Evolutionary conservation across 2,329 filamentous ascomycete genomes (phyloP), one percentile per base, ranked within the genome.

Genomic region (Lachnellula subtilissima): DNA sequence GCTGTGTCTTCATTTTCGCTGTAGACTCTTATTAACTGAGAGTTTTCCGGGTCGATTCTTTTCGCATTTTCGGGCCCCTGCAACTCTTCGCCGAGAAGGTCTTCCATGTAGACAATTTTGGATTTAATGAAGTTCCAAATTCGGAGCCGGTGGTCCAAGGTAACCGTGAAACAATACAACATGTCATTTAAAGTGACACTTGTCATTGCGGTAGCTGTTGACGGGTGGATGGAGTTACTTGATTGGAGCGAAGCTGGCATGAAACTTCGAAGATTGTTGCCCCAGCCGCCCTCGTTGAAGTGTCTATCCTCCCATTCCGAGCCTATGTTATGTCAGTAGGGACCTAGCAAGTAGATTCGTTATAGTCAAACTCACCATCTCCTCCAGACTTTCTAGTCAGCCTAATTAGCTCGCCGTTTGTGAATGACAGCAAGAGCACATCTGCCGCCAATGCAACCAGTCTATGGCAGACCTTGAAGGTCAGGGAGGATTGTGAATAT

Each of bases 61-160:
- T 87, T 86, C n/a, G 81, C 78, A 22, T 81, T 73, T 53, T 92
- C 88, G 50, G 89, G 84, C 1, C 85, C 79, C 50, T 87, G 82
- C 52, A 83, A 73, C 35, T 81, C 76, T 19, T 85, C 80, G 63
- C 87, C 84, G 15, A 97, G 72, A 35, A 99, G 78, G 71, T 99
- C 93, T 63, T 84, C 85, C 5, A 87, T 86, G 54, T 85, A 84
- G 5, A 89, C 82, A 53, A 95, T 82, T 68, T 86, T 88, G 48
- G 92, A 92, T 40, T 83, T 89, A n/a, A 83, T 77, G 35, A 93
- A 78, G 67, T 96, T 94, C 93, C 94, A 97, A 40, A 94, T 85
- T 66, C 91, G 86, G 69, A 99, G 75, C 11, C 85, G 87, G 69
- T 99, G 92, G 65, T 99, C 92, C 57, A 99, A 77, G 61, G 89